Conservation (phyloP, 495 filamentous ascomycete species). For the Hypoxylon crocopeplum region DNA sequence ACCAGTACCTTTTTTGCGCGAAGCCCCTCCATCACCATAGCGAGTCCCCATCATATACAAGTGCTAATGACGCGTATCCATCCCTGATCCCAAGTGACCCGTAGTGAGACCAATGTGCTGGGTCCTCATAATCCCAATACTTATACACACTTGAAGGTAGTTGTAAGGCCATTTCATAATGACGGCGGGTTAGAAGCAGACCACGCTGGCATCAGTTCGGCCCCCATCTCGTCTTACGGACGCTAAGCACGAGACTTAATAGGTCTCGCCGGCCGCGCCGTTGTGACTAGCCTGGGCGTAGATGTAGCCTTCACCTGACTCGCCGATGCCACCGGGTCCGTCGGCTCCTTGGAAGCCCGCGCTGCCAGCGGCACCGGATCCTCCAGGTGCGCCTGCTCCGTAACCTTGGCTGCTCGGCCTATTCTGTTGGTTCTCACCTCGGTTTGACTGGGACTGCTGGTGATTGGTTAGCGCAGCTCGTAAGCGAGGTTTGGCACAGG, state of each 20-base stretch:
- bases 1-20: conserved; percentile 33
- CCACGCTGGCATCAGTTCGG: conserved; percentile 1
- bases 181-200: neutral
- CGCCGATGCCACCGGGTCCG: conserved; percentile 64
- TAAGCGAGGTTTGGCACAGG: conserved; percentile 13
- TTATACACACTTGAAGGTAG: conserved; percentile 39
- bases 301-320: conserved; percentile 65
- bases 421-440: conserved; percentile 72
- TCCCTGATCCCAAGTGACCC: conserved; percentile 27
- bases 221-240: conserved; percentile 12
- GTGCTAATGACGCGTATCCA: conserved; percentile 22
- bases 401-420: conserved; percentile 76
- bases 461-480: conserved; percentile 45
- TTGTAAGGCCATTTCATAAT: conserved; percentile 19
- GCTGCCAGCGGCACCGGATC: conserved; percentile 52
- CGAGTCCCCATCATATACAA: conserved; percentile 44
- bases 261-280: conserved; percentile 62
- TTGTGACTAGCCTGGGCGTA: conserved; percentile 77
- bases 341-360: conserved; percentile 63
- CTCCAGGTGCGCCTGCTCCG: conserved; percentile 55
- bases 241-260: conserved; percentile 33
- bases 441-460: conserved; percentile 75
- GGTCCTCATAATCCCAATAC: conserved; percentile 30
- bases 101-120: conserved; percentile 5
- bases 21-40: conserved; percentile 28